A percentile compares a stretch with the other conserved stretches of the same genome.
Evolutionary conservation across 2,329 filamentous ascomycete genomes (phyloP).

Genomic region (Cytospora paraplurivora): DNA sequence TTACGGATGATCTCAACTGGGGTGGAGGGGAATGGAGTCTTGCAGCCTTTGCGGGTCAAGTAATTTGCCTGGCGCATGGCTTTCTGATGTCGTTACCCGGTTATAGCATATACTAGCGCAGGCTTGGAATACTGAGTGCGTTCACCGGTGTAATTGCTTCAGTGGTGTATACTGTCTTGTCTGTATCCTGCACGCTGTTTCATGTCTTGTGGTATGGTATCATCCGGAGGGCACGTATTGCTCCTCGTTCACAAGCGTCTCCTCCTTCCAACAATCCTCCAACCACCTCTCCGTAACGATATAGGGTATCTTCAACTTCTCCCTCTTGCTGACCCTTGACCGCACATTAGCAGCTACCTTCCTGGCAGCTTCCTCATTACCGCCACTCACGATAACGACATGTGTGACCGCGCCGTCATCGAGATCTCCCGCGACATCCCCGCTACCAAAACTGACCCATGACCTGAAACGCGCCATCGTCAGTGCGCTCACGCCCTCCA

Average conservation of each 20-base stretch:
- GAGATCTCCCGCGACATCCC: conserved; percentile 53
- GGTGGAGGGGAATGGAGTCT: not conserved
- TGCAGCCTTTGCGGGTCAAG: not conserved
- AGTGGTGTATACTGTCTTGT: not conserved
- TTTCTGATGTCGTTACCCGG: not conserved
- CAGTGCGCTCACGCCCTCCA: conserved; percentile 37
- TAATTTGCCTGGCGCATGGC: not conserved
- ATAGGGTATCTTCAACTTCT: conserved; percentile 57
- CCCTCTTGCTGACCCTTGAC: conserved; percentile 47
- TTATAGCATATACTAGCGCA: not conserved
- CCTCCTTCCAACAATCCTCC: conserved; percentile 76
- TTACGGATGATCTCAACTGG: not conserved
- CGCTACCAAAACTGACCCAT: conserved; percentile 70
- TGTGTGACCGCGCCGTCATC: conserved; percentile 67
- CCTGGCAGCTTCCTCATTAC: conserved; percentile 42
- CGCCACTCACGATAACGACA: conserved; percentile 59
- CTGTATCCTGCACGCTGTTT: not conserved
- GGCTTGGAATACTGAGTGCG: not conserved
- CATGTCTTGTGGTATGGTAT: not conserved
- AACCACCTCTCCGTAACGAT: conserved; percentile 75
- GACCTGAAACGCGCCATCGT: conserved; percentile 52
- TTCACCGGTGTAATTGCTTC: not conserved
- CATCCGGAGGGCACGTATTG: conserved; percentile 41
- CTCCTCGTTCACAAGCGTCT: conserved; percentile 80
- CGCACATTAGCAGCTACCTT: conserved; percentile 48